Evolutionary conservation across 2,329 filamentous ascomycete species (phyloP).

Genomic region (Penicillium oxalicum): DNA sequence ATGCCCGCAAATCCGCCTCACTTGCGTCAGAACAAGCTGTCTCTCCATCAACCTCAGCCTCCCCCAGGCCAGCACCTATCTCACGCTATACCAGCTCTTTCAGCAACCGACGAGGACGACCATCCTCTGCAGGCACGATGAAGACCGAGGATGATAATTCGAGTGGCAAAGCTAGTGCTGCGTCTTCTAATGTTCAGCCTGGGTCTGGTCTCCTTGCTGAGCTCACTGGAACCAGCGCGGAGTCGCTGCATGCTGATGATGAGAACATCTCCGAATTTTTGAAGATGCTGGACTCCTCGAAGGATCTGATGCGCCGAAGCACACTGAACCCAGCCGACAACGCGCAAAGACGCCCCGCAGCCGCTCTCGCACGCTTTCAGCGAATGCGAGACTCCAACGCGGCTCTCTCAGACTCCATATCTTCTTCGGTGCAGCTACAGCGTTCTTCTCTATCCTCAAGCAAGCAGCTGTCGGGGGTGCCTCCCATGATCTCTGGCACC

Average conservation of each 20-base stretch:
- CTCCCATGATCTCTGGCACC: conserved; percentile 56
- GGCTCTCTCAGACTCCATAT: conserved; percentile 85
- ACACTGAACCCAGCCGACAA: conserved; percentile 56
- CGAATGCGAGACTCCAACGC: conserved; percentile 85
- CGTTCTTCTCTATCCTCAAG: conserved; percentile 72
- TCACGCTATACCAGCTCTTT: conserved; percentile 92
- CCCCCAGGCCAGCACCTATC: conserved; percentile 71
- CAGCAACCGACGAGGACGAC: conserved; percentile 70
- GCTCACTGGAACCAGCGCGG: conserved; percentile 57
- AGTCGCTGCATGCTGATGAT: conserved; percentile 70
- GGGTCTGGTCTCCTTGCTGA: conserved; percentile 74
- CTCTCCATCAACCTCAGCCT: conserved; percentile 63
- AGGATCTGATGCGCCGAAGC: conserved; percentile 68
- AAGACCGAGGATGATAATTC: conserved; percentile 47
- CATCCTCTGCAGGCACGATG: conserved; percentile 68
- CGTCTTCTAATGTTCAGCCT: conserved; percentile 54
- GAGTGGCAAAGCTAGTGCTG: conserved; percentile 53
- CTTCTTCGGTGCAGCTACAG: conserved; percentile 78
- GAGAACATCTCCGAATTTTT: conserved; percentile 92
- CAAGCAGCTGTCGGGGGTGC: conserved; percentile 63
- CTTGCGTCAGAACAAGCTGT: conserved; percentile 56
- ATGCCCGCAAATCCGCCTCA: conserved; percentile 42
- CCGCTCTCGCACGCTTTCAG: conserved; percentile 78
- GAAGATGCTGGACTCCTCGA: conserved; percentile 79
- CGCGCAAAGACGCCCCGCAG: conserved; percentile 67